These are phyloP conservation scores for Cercospora zeae-maydis DNA, from an alignment of 2,329 filamentous ascomycete species.

Conservation along the genomic window DNA sequence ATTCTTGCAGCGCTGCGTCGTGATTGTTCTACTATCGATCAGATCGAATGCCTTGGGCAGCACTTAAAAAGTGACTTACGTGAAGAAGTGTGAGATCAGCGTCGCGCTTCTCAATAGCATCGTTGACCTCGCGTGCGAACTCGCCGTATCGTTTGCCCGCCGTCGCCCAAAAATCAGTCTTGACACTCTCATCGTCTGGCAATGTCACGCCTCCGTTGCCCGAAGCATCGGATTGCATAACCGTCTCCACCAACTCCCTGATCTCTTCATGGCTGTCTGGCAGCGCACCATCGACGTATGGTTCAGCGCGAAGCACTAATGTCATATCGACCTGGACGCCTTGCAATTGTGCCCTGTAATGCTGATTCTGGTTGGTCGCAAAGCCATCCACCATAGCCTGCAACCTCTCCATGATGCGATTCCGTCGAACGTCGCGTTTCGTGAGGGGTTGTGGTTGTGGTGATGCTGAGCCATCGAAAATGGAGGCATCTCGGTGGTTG, in stretches of 20 bases:
- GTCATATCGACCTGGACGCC: slow-evolving; percentile 89
- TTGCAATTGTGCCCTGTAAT: slow-evolving; percentile 85
- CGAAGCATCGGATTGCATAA: slow-evolving; percentile 32
- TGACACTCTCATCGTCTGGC: slow-evolving; percentile 50
- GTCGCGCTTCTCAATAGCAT: slow-evolving; percentile 83
- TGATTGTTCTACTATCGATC: slow-evolving; percentile 52
- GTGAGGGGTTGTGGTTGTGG: slow-evolving; percentile 55
- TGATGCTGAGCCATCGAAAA: slow-evolving; percentile 34
- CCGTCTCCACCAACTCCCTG: slow-evolving; percentile 53
- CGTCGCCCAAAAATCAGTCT: slow-evolving; percentile 62
- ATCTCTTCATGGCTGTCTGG: slow-evolving; percentile 64
- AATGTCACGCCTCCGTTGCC: slow-evolving; percentile 37
- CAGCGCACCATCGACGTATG: slow-evolving; percentile 69
- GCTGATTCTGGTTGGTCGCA: slow-evolving; percentile 72
- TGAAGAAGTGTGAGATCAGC: slow-evolving; percentile 75
- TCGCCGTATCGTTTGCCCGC: slow-evolving; percentile 79
- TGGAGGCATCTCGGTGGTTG: slow-evolving; percentile 24
- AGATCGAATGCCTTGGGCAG: neutral
- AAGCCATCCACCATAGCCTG: slow-evolving; percentile 73
- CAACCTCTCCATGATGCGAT: slow-evolving; percentile 75
- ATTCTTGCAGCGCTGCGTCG: slow-evolving; percentile 53
- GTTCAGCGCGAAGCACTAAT: slow-evolving; percentile 79
- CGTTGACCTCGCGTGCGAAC: slow-evolving; percentile 82
- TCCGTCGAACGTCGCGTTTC: slow-evolving; percentile 87
- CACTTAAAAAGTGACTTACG: slow-evolving; percentile 51